Conservation (phyloP, 2,329 filamentous ascomycete genomes). For the Aspergillus fijiensis region DNA sequence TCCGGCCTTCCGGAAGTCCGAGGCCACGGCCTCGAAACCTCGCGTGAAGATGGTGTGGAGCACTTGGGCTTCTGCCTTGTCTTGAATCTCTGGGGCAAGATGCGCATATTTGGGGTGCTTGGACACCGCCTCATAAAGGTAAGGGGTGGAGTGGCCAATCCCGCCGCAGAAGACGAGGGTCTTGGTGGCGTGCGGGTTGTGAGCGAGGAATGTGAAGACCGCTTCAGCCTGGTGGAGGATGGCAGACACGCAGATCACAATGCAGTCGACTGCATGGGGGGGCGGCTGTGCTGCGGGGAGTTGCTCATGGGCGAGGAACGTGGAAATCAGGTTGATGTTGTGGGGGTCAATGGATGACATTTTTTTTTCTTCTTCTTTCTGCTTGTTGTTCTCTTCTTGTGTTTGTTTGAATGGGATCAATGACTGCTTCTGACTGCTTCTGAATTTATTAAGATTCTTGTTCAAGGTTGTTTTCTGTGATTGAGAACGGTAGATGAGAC, state of each 20-base stretch:
- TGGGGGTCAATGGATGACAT: conserved; percentile 5
- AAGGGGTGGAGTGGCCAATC: conserved; percentile 47
- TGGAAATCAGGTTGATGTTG: conserved; percentile 33
- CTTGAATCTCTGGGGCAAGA: conserved; percentile 30
- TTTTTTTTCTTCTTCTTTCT: not conserved
- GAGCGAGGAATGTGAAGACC: conserved; percentile 36
- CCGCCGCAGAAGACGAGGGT: conserved; percentile 47
- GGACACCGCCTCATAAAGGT: conserved; percentile 44
- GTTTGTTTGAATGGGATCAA: not conserved
- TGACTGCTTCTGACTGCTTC: too few species aligned
- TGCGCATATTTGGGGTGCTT: conserved; percentile 30
- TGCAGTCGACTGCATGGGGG: conserved; percentile 32
- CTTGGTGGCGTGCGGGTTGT: conserved; percentile 30
- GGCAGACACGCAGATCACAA: conserved; percentile 44
- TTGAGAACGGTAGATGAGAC: too few species aligned
- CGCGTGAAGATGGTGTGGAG: conserved; percentile 36
- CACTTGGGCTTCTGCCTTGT: conserved; percentile 43
- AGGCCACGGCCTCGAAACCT: conserved; percentile 22
- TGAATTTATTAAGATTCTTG: too few species aligned
- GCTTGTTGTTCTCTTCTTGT: not conserved
- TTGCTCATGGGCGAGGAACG: conserved; percentile 32
- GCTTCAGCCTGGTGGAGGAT: conserved; percentile 37
- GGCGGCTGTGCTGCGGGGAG: conserved; percentile 14
- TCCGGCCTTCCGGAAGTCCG: conserved; percentile 22
- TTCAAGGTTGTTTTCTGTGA: too few species aligned